Conservation (phyloP, 192 early-diverging fungal species). For the Backusella morwellensis region DNA sequence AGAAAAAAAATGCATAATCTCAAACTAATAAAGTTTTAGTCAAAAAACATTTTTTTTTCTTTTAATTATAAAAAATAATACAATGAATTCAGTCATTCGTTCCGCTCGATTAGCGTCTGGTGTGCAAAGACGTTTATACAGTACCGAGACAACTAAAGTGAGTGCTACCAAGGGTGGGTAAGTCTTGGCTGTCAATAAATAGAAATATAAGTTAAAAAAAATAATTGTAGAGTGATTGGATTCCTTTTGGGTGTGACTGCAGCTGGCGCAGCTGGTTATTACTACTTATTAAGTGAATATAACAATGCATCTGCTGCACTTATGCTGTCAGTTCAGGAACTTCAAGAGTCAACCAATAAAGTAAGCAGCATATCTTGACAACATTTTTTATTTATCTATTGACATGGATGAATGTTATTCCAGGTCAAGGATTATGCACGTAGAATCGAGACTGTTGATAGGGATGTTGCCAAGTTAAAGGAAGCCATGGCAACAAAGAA, state of each 20-base stretch:
- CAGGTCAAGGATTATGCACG: slow-evolving; percentile 71
- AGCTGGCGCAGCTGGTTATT: slow-evolving; percentile 74
- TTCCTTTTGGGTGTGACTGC: slow-evolving; percentile 76
- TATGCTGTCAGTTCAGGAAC: slow-evolving; percentile 73
- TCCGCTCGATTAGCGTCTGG: neutral
- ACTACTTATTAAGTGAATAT: slow-evolving; percentile 87
- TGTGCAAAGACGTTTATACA: neutral
- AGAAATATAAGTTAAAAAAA: neutral
- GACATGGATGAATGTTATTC: no score
- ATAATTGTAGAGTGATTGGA: slow-evolving; percentile 53
- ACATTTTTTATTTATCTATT: neutral
- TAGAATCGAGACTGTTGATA: slow-evolving; percentile 77
- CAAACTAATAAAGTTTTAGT: neutral
- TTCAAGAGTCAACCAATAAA: slow-evolving; percentile 75
- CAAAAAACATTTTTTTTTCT: neutral
- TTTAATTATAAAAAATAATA: neutral
- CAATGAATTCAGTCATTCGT: slow-evolving; percentile 1
- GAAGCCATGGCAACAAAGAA: slow-evolving; percentile 58
- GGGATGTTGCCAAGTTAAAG: slow-evolving; percentile 55
- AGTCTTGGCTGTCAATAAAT: neutral
- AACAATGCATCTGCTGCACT: slow-evolving; percentile 67
- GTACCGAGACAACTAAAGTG: neutral
- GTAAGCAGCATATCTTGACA: slow-evolving; percentile 33
- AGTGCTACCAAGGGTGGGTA: neutral
- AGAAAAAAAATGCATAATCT: neutral